A percentile compares a stretch with the other conserved stretches of the same genome.
These are phyloP conservation scores for Testicularia cyperi DNA, from an alignment of 1,284 basidiomycete genomes.

Conservation along the genomic window DNA sequence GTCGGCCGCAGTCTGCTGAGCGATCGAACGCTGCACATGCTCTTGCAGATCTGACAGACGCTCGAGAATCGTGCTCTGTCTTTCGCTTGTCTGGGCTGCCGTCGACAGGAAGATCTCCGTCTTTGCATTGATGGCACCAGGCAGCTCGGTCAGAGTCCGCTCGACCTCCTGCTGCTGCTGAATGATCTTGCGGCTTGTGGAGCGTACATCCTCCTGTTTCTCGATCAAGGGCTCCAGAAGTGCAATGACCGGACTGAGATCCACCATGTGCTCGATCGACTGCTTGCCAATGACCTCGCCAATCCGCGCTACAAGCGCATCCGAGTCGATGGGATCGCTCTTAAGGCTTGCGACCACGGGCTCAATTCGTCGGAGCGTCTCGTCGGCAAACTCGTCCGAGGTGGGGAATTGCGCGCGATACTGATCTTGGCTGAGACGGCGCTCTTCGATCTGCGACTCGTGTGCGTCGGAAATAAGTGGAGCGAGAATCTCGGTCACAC, in stretches of 20 bases:
- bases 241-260: constrained; percentile 45
- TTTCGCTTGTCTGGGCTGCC: constrained; percentile 6
- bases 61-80: constrained; percentile 5
- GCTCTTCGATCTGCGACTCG: constrained; percentile 1
- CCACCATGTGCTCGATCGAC: constrained; percentile 46
- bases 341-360: constrained; percentile 35
- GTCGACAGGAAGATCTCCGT: constrained; percentile 45
- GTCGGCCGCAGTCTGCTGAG: constrained; percentile 1
- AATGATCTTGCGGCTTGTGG: constrained; percentile 27
- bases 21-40: neutral
- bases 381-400: constrained; percentile 16
- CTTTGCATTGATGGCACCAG: constrained; percentile 49
- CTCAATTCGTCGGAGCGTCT: constrained; percentile 20
- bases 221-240: constrained; percentile 48
- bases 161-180: constrained; percentile 46
- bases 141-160: constrained; percentile 34
- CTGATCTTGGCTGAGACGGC: constrained; percentile 4
- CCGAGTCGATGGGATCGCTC: constrained; percentile 36
- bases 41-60: constrained; percentile 8
- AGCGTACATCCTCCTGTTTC: constrained; percentile 39
- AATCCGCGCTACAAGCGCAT: constrained; percentile 22
- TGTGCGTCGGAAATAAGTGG: constrained; percentile 11
- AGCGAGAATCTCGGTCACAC: constrained; percentile 18
- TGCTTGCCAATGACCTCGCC: constrained; percentile 41
- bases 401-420: constrained; percentile 9